Evolutionary conservation across 2,329 filamentous ascomycete genomes (phyloP), one percentile per base, ranked within the genome.

Genomic region (Acrodontium crateriforme): DNA sequence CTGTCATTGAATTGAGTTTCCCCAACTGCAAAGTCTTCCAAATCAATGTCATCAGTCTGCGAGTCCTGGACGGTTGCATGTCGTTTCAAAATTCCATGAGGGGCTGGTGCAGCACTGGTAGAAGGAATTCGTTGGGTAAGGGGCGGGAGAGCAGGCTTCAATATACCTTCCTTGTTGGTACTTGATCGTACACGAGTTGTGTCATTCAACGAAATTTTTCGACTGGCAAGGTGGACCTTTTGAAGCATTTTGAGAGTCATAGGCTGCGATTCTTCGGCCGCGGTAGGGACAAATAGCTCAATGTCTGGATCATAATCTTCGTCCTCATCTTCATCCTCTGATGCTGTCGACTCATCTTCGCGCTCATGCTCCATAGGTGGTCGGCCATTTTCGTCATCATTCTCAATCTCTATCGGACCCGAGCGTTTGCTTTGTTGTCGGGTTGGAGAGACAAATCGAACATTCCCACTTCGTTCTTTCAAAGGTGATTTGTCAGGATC

Each of bases 21-120:
- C 18, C 14, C 18, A 19, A 18, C 14, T 16, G 29, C 24, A 18
- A 9, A 10, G 18, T 27, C 5, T 6, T 22, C 18, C 16, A 36
- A 23, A 11, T 39, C 39, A 7, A 32, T 15, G 12, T 39, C 37
- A 15, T 41, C 38, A 15, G 13, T 21, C 19, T 42, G 36, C 13
- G 38, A 39, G 29, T 42, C 34, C 25, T 42, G 38, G 7, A 41
- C 28, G 4, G 36, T 39, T 5, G n/a, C 24, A 5, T 25, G 21
- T n/a, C 40, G 30, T 18, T 25, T 25, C 20, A 38, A 25, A n/a
- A 12, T 29, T 11, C 25, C 18, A 20, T n/a, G 18, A n/a, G 8
- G 8, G 8, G 8, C 8, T 20, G 18, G n/a, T 8, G 8, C 18
- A 20, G 18, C n/a, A 20, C n/a, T 8, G 8, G n/a, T n/a, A n/a